A percentile compares a stretch with the other conserved stretches of the same genome.
Evolutionary conservation across 768 basidiomycete genomes (phyloP).

Genomic region (Myochromella boudieri): DNA sequence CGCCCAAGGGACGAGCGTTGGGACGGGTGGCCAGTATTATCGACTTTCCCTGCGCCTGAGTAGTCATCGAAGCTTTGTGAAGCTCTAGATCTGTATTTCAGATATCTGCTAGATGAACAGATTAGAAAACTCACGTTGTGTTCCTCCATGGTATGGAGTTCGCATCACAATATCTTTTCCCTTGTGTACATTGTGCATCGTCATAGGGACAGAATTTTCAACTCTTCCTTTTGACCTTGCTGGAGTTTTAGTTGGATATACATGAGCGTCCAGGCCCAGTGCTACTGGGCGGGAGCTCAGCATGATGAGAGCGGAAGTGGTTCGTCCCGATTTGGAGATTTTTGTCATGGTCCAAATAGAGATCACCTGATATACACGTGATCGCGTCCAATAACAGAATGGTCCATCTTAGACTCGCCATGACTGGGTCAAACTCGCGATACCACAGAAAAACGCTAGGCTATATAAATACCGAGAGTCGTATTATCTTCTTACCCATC

Average conservation of each 20-base stretch:
- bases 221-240: conserved; percentile 43
- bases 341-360: too few relatives aligned
- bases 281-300: conserved; percentile 37
- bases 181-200: conserved; percentile 40
- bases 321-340: too few relatives aligned
- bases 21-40: conserved; percentile 21
- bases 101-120: background rate
- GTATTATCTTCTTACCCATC: too few relatives aligned
- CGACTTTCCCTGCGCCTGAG: conserved; percentile 23
- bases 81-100: conserved; percentile 13
- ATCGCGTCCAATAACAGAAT: too few relatives aligned
- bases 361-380: too few relatives aligned
- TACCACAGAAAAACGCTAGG: too few relatives aligned
- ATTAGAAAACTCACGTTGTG: conserved; percentile 27
- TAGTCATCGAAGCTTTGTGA: conserved; percentile 17
- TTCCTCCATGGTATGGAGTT: conserved; percentile 35
- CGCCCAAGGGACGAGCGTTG: conserved; percentile 52
- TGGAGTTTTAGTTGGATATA: conserved; percentile 51
- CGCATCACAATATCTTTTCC: conserved; percentile 36
- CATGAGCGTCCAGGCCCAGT: conserved; percentile 27
- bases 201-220: conserved; percentile 49
- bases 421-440: too few relatives aligned
- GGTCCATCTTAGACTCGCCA: too few relatives aligned
- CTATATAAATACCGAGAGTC: too few relatives aligned
- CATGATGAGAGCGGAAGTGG: conserved; percentile 25